phyloP scores from a whole-genome alignment of 345 rosid species.

The Clarkia xantiana region DNA sequence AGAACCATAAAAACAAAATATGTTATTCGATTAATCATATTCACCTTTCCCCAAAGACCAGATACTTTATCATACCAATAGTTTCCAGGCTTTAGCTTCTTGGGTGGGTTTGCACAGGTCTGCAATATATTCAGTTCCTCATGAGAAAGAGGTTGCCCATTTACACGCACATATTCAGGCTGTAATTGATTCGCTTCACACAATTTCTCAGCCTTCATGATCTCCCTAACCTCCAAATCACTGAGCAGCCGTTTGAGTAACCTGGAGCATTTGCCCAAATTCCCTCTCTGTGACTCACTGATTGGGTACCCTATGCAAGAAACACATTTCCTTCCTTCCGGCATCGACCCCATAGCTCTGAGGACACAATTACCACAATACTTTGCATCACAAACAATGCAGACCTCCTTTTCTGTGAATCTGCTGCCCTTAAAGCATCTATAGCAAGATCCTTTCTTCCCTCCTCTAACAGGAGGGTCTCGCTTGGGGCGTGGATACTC shows the following conservation, averaged over 20 bases:
- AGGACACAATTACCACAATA: constrained; percentile 87
- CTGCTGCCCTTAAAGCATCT: constrained; percentile 75
- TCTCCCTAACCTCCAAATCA: constrained; percentile 79
- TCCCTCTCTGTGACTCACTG: constrained; percentile 59
- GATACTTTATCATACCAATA: constrained; percentile 99
- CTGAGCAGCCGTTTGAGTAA: constrained; percentile 84
- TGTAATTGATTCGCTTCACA: constrained; percentile 91
- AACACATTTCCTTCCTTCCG: constrained; percentile 98
- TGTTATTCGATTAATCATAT: constrained; percentile 5
- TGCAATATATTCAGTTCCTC: constrained; percentile 76
- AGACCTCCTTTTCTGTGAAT: constrained; percentile 92
- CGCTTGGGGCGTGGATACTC: constrained; percentile 26
- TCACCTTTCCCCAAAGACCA: constrained; percentile 99
- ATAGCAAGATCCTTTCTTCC: constrained; percentile 84
- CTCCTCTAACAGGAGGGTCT: constrained; percentile 54
- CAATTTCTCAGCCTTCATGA: constrained; percentile 87
- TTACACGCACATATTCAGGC: constrained; percentile 70
- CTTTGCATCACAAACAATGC: constrained; percentile 91
- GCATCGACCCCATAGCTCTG: constrained; percentile 99
- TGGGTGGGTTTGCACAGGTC: constrained; percentile 72
- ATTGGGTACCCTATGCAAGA: constrained; percentile 76
- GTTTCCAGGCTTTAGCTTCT: constrained; percentile 83
- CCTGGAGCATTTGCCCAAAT: constrained; percentile 82
- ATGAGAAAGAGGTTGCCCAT: constrained; percentile 63
- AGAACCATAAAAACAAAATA: constrained; percentile 6